Percentiles rank a stretch among this genome's conserved stretches.
phyloP scores from a whole-genome alignment of 2,329 filamentous ascomycete species.

The Alternaria gaisen region DNA sequence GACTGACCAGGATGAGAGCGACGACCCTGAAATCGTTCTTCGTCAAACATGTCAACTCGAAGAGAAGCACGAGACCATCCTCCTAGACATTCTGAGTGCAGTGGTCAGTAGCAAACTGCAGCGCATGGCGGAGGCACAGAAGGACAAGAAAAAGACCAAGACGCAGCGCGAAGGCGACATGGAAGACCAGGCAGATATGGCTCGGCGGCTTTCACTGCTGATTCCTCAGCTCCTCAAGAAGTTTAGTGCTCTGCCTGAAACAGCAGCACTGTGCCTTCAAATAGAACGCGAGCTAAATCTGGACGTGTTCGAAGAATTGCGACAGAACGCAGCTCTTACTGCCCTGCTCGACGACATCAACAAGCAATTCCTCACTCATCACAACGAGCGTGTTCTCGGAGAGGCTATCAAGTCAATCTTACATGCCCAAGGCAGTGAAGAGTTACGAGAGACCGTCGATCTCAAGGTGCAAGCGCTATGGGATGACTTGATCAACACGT shows the following conservation, averaged over 20 bases:
- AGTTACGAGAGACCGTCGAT: slow-evolving; percentile 85
- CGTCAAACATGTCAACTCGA: slow-evolving; percentile 77
- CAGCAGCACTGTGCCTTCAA: slow-evolving; percentile 84
- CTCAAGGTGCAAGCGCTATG: slow-evolving; percentile 82
- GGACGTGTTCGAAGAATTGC: slow-evolving; percentile 85
- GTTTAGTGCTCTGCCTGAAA: slow-evolving; percentile 87
- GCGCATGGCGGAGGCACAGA: slow-evolving; percentile 69
- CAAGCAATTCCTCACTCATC: slow-evolving; percentile 93
- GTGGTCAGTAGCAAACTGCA: slow-evolving; percentile 78
- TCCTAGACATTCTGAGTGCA: slow-evolving; percentile 86
- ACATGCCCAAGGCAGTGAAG: slow-evolving; percentile 85
- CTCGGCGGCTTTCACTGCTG: slow-evolving; percentile 76
- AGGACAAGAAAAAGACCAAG: slow-evolving; percentile 67
- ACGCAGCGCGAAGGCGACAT: slow-evolving; percentile 65
- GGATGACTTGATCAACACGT: slow-evolving; percentile 80
- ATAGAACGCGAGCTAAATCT: slow-evolving; percentile 88
- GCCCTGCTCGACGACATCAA: slow-evolving; percentile 89
- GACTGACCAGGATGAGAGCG: slow-evolving; percentile 61
- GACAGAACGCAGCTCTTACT: slow-evolving; percentile 84
- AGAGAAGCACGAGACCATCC: slow-evolving; percentile 79
- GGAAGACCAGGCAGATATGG: slow-evolving; percentile 80
- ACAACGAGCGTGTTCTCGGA: slow-evolving; percentile 81
- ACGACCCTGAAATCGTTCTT: slow-evolving; percentile 69
- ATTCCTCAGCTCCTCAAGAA: slow-evolving; percentile 91
- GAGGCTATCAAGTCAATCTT: slow-evolving; percentile 85